phyloP scores from a whole-genome alignment of 2,329 filamentous ascomycete species.

The Thielaviopsis punctulata region DNA sequence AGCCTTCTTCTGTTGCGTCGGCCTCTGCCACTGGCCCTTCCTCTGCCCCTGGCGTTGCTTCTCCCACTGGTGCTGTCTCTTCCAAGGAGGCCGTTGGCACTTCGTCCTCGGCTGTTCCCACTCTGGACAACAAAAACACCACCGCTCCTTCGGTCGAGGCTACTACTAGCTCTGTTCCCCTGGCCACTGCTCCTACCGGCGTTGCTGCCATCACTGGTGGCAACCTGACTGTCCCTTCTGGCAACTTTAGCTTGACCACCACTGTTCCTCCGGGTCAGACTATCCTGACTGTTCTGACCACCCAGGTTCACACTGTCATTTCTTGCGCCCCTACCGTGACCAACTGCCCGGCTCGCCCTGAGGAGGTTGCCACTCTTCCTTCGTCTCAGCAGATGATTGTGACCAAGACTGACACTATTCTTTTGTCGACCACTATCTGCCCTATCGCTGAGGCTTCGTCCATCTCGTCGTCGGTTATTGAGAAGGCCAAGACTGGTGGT shows the following conservation, averaged over 20 bases:
- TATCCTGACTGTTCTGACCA: slow-evolving; percentile 19
- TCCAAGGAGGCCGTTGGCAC: neutral
- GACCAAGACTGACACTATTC: slow-evolving; percentile 23
- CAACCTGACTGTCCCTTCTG: slow-evolving; percentile 14
- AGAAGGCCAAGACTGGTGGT: slow-evolving; percentile 17
- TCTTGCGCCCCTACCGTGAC: slow-evolving; percentile 39
- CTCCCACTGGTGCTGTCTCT: neutral
- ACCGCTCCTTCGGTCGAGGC: slow-evolving; percentile 2
- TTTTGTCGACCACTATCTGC: slow-evolving; percentile 26
- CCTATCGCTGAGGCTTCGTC: slow-evolving; percentile 25
- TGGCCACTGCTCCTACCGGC: slow-evolving; percentile 16
- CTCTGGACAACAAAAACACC: slow-evolving; percentile 1
- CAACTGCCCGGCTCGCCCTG: slow-evolving; percentile 29
- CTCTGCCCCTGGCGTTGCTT: slow-evolving; percentile 8
- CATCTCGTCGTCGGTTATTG: slow-evolving; percentile 24
- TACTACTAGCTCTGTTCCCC: slow-evolving; percentile 15
- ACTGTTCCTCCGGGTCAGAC: neutral
- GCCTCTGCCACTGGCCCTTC: slow-evolving; percentile 7
- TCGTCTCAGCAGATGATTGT: slow-evolving; percentile 20
- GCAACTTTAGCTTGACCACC: neutral
- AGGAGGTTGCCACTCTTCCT: slow-evolving; percentile 20
- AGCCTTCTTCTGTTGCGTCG: neutral
- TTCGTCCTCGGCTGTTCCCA: neutral
- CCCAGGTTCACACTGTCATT: slow-evolving; percentile 38
- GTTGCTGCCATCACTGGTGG: slow-evolving; percentile 13